These are phyloP conservation scores for Neurospora hispaniola DNA, from an alignment of 495 filamentous ascomycete genomes.

Conservation along the genomic window DNA sequence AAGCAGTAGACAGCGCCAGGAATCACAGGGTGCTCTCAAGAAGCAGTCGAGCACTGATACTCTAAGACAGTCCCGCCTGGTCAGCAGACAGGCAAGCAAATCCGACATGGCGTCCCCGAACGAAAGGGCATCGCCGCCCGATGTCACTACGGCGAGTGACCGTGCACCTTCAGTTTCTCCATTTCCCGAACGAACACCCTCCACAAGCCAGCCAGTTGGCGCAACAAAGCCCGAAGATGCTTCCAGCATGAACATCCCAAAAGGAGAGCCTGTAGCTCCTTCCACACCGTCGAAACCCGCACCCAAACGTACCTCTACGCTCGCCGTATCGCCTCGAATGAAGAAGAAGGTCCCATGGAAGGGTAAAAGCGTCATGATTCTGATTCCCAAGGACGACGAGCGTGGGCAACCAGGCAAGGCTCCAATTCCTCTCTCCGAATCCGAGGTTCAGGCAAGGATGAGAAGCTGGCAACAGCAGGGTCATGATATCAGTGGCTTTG, in stretches of 20 bases:
- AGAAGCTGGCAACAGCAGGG: slow-evolving; percentile 63
- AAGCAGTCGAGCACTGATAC: slow-evolving; percentile 52
- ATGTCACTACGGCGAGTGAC: slow-evolving; percentile 17
- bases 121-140: slow-evolving; percentile 19
- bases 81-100: slow-evolving; percentile 21
- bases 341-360: slow-evolving; percentile 55
- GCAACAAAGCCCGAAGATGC: slow-evolving; percentile 18
- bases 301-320: slow-evolving; percentile 14
- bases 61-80: slow-evolving; percentile 48
- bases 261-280: slow-evolving; percentile 32
- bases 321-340: slow-evolving; percentile 29
- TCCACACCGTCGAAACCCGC: slow-evolving; percentile 23
- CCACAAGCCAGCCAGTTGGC: slow-evolving; percentile 9
- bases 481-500: slow-evolving; percentile 66
- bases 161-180: slow-evolving; percentile 13
- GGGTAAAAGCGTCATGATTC: slow-evolving; percentile 62
- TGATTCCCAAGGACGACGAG: slow-evolving; percentile 58
- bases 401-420: slow-evolving; percentile 48
- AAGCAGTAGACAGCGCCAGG: slow-evolving; percentile 27
- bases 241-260: slow-evolving; percentile 19
- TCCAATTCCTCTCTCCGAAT: slow-evolving; percentile 46
- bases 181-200: slow-evolving; percentile 10
- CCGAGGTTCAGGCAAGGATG: slow-evolving; percentile 55
- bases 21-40: slow-evolving; percentile 35
- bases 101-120: slow-evolving; percentile 28